A percentile compares a stretch with the other conserved stretches of the same genome.
Conservation (phyloP, 106 monocot genomes). For the Narthecium ossifragum region DNA sequence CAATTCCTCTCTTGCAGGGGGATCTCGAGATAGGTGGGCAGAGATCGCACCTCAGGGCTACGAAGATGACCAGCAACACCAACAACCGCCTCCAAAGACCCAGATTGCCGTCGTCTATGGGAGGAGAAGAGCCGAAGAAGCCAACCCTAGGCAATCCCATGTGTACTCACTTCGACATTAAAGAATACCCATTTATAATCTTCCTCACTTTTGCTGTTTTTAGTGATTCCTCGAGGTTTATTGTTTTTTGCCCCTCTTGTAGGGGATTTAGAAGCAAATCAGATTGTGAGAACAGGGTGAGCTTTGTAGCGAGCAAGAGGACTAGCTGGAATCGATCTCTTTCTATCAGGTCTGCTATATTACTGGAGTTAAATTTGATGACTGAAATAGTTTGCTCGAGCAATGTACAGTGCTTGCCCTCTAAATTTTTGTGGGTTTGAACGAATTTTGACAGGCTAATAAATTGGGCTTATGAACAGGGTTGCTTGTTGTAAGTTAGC, state of each 20-base stretch:
- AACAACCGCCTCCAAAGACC: background rate
- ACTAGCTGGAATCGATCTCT: constrained; percentile 80
- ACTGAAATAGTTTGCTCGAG: too few relatives aligned
- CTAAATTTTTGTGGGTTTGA: too few relatives aligned
- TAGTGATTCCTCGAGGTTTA: background rate
- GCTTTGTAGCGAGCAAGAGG: constrained; percentile 36
- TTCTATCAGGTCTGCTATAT: constrained; percentile 50
- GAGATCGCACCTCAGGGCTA: constrained; percentile 26
- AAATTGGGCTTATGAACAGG: background rate
- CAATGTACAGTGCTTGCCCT: too few relatives aligned
- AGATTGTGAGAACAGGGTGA: constrained; percentile 19
- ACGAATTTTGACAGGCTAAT: too few relatives aligned
- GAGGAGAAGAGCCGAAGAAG: constrained; percentile 17
- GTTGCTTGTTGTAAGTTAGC: too few relatives aligned
- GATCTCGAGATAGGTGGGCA: constrained; percentile 25
- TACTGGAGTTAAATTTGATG: background rate
- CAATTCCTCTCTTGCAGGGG: constrained; percentile 15
- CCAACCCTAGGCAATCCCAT: background rate
- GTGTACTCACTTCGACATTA: background rate
- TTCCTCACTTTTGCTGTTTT: background rate
- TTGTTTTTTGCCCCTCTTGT: background rate
- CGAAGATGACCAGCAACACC: too few relatives aligned
- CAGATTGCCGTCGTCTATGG: constrained; percentile 36
- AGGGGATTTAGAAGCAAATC: constrained; percentile 10
- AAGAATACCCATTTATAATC: background rate